phyloP scores from a whole-genome alignment of 2,329 filamentous ascomycete species.

The Hypoxylon sp. region DNA sequence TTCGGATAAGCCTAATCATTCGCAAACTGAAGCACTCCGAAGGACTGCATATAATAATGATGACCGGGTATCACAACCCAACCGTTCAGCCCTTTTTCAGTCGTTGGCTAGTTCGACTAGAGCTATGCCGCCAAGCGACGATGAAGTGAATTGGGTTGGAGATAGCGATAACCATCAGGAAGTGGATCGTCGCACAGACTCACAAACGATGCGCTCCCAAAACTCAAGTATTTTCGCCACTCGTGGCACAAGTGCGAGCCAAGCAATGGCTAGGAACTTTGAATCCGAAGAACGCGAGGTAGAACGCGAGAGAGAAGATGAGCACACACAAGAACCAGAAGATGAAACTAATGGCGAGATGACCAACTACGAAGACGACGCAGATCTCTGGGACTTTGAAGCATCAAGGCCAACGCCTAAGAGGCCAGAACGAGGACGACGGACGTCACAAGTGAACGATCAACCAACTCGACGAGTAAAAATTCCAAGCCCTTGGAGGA shows the following conservation, averaged over 20 bases:
- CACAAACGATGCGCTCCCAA: constrained; percentile 27
- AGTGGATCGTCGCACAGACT: constrained; percentile 31
- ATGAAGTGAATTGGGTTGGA: constrained; percentile 38
- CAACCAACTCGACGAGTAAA: constrained; percentile 50
- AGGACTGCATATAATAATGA: constrained; percentile 20
- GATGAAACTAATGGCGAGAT: constrained; percentile 28
- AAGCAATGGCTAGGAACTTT: constrained; percentile 34
- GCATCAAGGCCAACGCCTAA: constrained; percentile 62
- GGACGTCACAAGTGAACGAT: constrained; percentile 36
- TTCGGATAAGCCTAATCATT: constrained; percentile 32
- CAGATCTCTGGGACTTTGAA: constrained; percentile 70
- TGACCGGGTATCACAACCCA: constrained; percentile 15
- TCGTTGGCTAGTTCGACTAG: constrained; percentile 43
- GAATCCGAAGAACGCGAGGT: constrained; percentile 41
- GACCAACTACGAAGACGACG: constrained; percentile 52
- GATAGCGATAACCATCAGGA: constrained; percentile 37
- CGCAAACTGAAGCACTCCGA: constrained; percentile 30
- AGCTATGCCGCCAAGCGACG: constrained; percentile 35
- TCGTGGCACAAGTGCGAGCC: constrained; percentile 32
- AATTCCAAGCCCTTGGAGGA: constrained; percentile 59
- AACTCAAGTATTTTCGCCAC: constrained; percentile 37
- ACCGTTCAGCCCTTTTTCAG: constrained; percentile 5
- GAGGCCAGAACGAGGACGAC: constrained; percentile 41
- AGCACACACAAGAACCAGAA: constrained; percentile 33
- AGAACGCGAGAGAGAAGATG: constrained; percentile 32